A percentile compares a stretch with the other conserved stretches of the same genome.
phyloP scores from a whole-genome alignment of 1,139 yeast species.

The Taphrina flavorubra region DNA sequence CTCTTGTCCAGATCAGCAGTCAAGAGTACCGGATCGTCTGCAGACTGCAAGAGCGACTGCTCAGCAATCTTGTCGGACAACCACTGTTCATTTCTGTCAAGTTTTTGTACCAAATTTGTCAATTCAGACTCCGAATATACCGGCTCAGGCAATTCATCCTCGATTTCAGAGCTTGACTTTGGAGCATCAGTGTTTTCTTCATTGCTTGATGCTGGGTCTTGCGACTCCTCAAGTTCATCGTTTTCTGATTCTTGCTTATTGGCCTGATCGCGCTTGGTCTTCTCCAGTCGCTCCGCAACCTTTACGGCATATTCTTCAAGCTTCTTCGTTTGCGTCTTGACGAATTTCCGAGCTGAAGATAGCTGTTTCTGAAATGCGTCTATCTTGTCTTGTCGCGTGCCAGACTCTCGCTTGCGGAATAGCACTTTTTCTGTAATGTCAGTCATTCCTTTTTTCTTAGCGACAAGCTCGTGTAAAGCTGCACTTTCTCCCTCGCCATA shows the following conservation, averaged over 20 bases:
- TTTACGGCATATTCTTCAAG: slow-evolving; percentile 26
- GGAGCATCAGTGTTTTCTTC: not conserved
- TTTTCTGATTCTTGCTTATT: not conserved
- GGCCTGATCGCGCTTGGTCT: not conserved
- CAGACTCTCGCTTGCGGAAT: slow-evolving; percentile 44
- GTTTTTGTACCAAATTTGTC: slow-evolving; percentile 26
- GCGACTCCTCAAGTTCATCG: not conserved
- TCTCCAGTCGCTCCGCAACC: not conserved
- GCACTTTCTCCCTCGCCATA: slow-evolving; percentile 74
- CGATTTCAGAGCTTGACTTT: not conserved
- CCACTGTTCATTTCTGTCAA: slow-evolving; percentile 41
- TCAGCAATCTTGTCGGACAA: slow-evolving; percentile 35
- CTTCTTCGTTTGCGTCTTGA: slow-evolving; percentile 44
- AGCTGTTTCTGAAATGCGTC: slow-evolving; percentile 39
- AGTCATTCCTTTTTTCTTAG: slow-evolving; percentile 51
- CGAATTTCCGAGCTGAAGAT: slow-evolving; percentile 46
- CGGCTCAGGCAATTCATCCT: slow-evolving; percentile 35
- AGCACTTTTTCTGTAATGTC: slow-evolving; percentile 47
- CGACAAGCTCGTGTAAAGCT: slow-evolving; percentile 54
- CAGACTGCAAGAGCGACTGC: slow-evolving; percentile 34
- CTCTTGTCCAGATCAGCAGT: slow-evolving; percentile 10
- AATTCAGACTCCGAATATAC: slow-evolving; percentile 38
- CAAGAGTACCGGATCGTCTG: slow-evolving; percentile 37
- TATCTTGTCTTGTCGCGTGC: slow-evolving; percentile 36
- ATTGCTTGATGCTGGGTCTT: not conserved